Conservation (phyloP, 805 yeast genomes). For the Wickerhamiella siamensis region DNA sequence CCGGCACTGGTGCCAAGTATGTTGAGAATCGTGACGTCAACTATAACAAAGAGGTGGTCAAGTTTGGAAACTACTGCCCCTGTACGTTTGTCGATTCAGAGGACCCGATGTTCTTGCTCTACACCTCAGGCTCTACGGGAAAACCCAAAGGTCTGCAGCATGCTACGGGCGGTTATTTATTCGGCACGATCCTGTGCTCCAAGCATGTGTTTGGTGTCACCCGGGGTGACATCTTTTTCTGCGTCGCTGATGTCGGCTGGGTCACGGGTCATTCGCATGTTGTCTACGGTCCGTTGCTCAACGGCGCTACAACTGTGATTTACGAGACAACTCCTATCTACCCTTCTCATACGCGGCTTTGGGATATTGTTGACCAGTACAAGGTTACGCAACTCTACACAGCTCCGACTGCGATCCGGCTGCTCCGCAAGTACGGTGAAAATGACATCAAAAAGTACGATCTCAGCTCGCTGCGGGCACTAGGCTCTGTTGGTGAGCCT, state of each 20-base stretch:
- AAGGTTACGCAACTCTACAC: slow-evolving; percentile 84
- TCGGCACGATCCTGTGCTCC: slow-evolving; percentile 61
- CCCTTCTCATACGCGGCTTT: slow-evolving; percentile 66
- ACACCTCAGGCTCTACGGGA: slow-evolving; percentile 81
- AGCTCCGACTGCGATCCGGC: slow-evolving; percentile 89
- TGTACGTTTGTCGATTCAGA: slow-evolving; percentile 65
- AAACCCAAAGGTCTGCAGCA: slow-evolving; percentile 81
- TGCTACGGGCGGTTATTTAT: slow-evolving; percentile 63
- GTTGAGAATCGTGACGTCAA: slow-evolving; percentile 49
- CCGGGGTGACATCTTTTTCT: slow-evolving; percentile 58
- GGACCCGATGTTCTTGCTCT: slow-evolving; percentile 66
- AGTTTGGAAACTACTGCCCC: slow-evolving; percentile 55
- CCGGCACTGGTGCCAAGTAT: slow-evolving; percentile 45
- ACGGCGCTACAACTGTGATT: slow-evolving; percentile 66
- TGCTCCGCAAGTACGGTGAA: slow-evolving; percentile 75
- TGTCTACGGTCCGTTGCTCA: slow-evolving; percentile 62
- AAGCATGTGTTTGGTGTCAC: slow-evolving; percentile 67
- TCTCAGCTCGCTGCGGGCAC: slow-evolving; percentile 61
- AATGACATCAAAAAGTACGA: slow-evolving; percentile 47
- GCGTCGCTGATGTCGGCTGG: slow-evolving; percentile 90
- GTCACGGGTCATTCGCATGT: slow-evolving; percentile 80
- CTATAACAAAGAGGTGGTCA: slow-evolving; percentile 59
- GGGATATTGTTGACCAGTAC: slow-evolving; percentile 78
- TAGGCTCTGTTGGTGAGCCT: slow-evolving; percentile 95
- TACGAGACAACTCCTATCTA: slow-evolving; percentile 83